Evolutionary conservation across 228 moss, liverwort and hornwort species (phyloP), one percentile per base, ranked within the genome.

Genomic region (Sphagnum magellanicum): DNA sequence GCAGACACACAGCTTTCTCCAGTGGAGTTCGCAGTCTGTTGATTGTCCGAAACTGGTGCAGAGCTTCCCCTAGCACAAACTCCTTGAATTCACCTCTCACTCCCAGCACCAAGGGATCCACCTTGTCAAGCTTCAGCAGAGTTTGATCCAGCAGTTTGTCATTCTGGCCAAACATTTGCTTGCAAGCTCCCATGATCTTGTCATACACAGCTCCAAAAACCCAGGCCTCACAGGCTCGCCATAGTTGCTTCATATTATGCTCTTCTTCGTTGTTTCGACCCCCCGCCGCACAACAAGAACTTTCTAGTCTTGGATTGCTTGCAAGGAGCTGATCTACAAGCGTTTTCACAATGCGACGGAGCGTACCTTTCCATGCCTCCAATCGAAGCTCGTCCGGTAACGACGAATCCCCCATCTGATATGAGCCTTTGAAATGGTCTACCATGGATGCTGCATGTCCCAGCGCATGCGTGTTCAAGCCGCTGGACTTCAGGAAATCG

Each of bases 401-500:
- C 1, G 86, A 86, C 0, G 82, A 79, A 59, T 86, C 86, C 1
- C 86, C 86, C 86, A 86, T 86, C 64, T 86, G 86, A 16, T 86
- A 86, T 6, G 86, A 86, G 52, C 86, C 79, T 61, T 86, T 86
- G 82, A 86, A 86, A 77, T 86, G 86, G 75, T 86, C 86, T 69
- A 86, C 86, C 86, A 86, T 86, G 61, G 81, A 77, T 68, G 86
- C 82, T 73, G 86, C 86, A 51, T 86, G 86, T 75, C 79, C 82
- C 0, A 86, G 73, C 0, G 86, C 82, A 75, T 77, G 86, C 68
- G 79, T 75, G 58, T 86, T 86, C 77, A 86, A 78, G 67, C 82
- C 82, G 79, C 86, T 86, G 75, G 86, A 86, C 86, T 86, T 86
- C 86, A 86, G 64, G 61, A 86, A 86, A 62, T 86, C 82, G 48